Conservation (phyloP, 1,284 basidiomycete genomes). For the Pseudozyma tsukubaensis region DNA sequence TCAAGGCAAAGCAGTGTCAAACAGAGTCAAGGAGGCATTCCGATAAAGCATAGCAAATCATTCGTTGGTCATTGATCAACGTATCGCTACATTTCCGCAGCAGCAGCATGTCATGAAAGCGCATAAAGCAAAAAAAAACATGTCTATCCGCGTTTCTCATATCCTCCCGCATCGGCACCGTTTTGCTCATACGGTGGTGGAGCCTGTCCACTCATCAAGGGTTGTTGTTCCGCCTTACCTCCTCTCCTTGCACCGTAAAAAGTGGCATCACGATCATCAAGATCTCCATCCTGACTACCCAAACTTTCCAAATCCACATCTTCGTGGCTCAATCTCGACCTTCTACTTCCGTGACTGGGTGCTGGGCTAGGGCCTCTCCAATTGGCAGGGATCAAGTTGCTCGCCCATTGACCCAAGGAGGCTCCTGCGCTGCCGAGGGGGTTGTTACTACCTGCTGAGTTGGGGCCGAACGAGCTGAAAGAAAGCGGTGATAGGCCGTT, state of each 20-base stretch:
- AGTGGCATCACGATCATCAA: conserved; percentile 3
- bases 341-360: conserved; percentile 22
- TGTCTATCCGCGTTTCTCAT: no score
- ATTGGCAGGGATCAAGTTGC: conserved; percentile 14
- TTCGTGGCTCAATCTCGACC: conserved; percentile 25
- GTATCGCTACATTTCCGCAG: no score
- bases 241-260: neutral
- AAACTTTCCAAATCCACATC: conserved; percentile 34
- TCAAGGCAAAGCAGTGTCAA: no score
- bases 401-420: conserved; percentile 36
- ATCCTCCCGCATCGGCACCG: no score
- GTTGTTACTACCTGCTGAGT: neutral
- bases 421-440: neutral
- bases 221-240: conserved; percentile 1
- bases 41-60: no score
- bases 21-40: no score
- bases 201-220: conserved; percentile 1
- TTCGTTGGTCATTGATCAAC: no score
- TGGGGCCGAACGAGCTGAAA: conserved; percentile 1
- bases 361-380: conserved; percentile 38
- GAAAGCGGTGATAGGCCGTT: conserved; percentile 14
- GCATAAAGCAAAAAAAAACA: no score
- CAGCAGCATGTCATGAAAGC: no score
- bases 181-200: neutral
- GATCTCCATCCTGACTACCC: conserved; percentile 22